These are phyloP conservation scores for Cladosporium colombiae DNA, from an alignment of 2,329 filamentous ascomycete species.

Conservation along the genomic window DNA sequence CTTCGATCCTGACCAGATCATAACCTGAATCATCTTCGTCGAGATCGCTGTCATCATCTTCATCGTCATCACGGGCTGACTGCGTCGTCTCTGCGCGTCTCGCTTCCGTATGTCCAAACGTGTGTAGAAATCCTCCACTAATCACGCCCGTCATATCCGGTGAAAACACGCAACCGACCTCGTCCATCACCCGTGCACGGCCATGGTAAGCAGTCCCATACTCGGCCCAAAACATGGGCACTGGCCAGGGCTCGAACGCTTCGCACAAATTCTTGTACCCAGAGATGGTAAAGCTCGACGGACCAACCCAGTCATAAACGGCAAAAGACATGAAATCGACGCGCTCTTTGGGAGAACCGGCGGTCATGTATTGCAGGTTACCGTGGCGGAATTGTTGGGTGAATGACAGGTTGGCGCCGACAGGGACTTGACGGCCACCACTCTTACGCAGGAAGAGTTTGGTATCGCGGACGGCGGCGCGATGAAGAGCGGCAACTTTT, in stretches of 20 bases:
- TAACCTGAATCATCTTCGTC: conserved; percentile 22
- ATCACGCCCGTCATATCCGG: conserved; percentile 27
- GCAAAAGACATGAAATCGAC: conserved; percentile 24
- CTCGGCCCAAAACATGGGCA: conserved; percentile 26
- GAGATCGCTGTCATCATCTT: background rate
- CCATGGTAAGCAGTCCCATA: conserved; percentile 23
- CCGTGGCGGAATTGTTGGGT: background rate
- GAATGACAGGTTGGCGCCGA: conserved; percentile 21
- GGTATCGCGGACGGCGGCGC: conserved; percentile 25
- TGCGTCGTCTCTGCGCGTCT: background rate
- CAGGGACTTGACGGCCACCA: conserved; percentile 21
- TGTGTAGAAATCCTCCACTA: conserved; percentile 29
- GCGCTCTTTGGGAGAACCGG: conserved; percentile 20
- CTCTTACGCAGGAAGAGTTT: conserved; percentile 24
- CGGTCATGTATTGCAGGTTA: conserved; percentile 25
- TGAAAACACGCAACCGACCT: conserved; percentile 28
- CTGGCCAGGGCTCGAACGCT: background rate
- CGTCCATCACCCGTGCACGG: conserved; percentile 23
- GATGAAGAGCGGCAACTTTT: conserved; percentile 24
- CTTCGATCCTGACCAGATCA: conserved; percentile 22
- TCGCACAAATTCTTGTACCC: conserved; percentile 26
- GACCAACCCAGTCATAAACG: conserved; percentile 23
- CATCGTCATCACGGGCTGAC: background rate
- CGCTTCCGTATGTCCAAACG: conserved; percentile 17
- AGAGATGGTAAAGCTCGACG: conserved; percentile 26